Evolutionary conservation across 306 rosid genomes (phyloP).

Genomic region (Coriaria nepalensis): DNA sequence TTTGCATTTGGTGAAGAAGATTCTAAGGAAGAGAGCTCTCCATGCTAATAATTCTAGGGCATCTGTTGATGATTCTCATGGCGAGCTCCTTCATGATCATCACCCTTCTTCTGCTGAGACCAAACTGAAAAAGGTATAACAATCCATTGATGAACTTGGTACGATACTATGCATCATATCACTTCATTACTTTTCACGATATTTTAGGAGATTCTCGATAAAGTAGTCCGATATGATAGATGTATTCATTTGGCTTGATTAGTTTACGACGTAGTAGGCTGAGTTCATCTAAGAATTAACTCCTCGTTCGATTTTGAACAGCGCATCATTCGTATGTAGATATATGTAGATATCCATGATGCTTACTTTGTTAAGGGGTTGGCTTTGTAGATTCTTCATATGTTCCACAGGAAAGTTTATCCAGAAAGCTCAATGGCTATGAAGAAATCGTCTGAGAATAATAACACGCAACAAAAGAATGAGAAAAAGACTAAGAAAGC

Average conservation of each 20-base stretch:
- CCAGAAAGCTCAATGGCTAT: slow-evolving; percentile 43
- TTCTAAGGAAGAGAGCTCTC: slow-evolving; percentile 52
- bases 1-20: slow-evolving; percentile 52
- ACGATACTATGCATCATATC: no score
- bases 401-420: slow-evolving; percentile 77
- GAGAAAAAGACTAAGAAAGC: slow-evolving; percentile 37
- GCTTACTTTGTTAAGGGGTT: slow-evolving; percentile 3
- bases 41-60: slow-evolving; percentile 37
- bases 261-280: no score
- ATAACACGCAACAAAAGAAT: slow-evolving; percentile 27
- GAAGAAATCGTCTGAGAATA: slow-evolving; percentile 16
- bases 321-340: no score
- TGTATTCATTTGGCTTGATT: no score
- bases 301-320: no score
- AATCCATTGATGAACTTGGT: no score
- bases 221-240: no score
- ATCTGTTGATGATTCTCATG: slow-evolving; percentile 25
- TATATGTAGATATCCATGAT: neutral
- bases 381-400: slow-evolving; percentile 67
- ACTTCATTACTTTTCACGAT: no score
- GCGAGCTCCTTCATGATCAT: no score
- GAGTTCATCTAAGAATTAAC: no score
- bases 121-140: slow-evolving; percentile 61
- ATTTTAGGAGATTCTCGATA: no score
- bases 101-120: slow-evolving; percentile 51